Evolutionary conservation across 78 protist genomes (phyloP), one percentile per base, ranked within the genome.

Genomic region (Creolimax fragrantissima): DNA sequence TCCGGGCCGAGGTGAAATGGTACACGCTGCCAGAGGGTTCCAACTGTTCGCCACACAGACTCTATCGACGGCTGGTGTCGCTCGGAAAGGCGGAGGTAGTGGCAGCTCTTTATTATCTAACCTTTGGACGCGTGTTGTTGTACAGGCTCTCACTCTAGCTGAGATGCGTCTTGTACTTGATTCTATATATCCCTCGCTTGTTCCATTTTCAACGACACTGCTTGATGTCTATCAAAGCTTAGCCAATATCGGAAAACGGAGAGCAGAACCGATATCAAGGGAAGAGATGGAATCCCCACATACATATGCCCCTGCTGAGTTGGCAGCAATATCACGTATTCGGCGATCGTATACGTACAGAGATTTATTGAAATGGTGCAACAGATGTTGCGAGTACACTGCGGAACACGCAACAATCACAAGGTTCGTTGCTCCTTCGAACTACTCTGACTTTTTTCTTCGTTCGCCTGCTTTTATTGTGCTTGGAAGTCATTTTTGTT

Each of bases 21-120:
- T 97, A 43, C 83, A 35, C 3, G 99, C 99, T 2, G 92, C 91
- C 4, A 92, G 91, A n/a, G 96, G 93, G 42, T 99, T 99, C 93
- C 97, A 94, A 41, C 92, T 99, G 11, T 96, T 97, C 36, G 97
- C 97, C 81, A 98, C 99, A 2, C 37, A 3, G 5, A 44, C 91
- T 3, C 35, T 44, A 58, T 3, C 81, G 3, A 44, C 3, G 32
- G 35, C 91, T 11, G 90, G 90, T 41, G 44, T 67, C 11, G 90
- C 58, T 0, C 74, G 74, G 74, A 58, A 58, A 58, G 74, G 74
- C 74, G 74, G 74, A 32, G 74, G 74, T 0, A 58, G 74, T 17
- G 90, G 90, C 11, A 44, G 91, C 36, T n/a, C 95, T 4, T 93
- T 83, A 11, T 11, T 92, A 41, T 85, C 81, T 47, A 91, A 81